Conservation (phyloP, 495 filamentous ascomycete species). For the Hypoxylon cercidicola region DNA sequence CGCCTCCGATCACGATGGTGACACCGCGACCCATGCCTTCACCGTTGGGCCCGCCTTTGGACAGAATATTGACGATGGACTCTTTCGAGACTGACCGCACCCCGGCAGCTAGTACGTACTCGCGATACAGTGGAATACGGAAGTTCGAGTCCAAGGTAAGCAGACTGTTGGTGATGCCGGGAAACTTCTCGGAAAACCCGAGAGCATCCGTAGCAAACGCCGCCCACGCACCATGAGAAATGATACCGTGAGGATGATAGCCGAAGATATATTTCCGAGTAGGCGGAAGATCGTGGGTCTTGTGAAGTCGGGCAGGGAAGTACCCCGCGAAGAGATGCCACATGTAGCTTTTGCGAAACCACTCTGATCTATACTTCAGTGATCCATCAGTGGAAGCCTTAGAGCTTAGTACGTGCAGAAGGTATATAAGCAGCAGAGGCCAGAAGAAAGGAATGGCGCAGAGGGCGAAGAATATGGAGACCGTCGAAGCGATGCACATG, state of each 20-base stretch:
- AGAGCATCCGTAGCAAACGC: conserved; percentile 92
- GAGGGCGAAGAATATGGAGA: conserved; percentile 89
- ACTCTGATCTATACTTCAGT: conserved; percentile 75
- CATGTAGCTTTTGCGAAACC: conserved; percentile 75
- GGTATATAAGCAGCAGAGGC: conserved; percentile 91
- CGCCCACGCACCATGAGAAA: conserved; percentile 92
- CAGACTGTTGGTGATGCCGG: conserved; percentile 93
- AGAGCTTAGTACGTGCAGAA: conserved; percentile 84
- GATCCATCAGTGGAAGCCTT: conserved; percentile 77
- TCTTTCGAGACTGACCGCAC: conserved; percentile 89
- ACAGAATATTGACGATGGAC: conserved; percentile 87
- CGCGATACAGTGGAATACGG: conserved; percentile 90
- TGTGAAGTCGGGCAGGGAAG: conserved; percentile 89
- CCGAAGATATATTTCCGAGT: conserved; percentile 97
- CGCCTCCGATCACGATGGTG: conserved; percentile 94
- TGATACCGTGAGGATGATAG: conserved; percentile 97
- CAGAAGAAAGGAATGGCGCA: conserved; percentile 91
- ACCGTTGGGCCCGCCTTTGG: conserved; percentile 75
- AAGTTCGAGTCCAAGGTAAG: conserved; percentile 95
- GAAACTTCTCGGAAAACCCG: conserved; percentile 89
- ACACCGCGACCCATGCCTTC: conserved; percentile 96
- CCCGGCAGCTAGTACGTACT: conserved; percentile 88
- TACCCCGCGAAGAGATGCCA: conserved; percentile 94
- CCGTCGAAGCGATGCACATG: conserved; percentile 76
- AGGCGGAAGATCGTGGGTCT: conserved; percentile 79